Base-by-base conservation (phyloP, 179 eudicot species). In the Silene vulgaris region DNA sequence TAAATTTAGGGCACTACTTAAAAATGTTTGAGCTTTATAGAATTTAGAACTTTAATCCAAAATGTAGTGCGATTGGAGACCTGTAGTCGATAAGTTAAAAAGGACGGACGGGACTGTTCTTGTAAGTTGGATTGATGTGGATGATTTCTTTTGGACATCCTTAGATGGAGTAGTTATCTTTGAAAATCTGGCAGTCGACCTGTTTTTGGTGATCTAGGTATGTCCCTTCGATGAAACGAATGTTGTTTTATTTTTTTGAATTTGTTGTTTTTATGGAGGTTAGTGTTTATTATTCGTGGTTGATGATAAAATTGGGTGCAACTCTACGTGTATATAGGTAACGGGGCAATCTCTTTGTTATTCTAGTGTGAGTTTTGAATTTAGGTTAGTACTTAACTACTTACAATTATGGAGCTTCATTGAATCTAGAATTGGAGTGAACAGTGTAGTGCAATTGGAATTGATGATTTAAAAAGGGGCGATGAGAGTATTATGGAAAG, bases 101-200 rank as follows among this genome's bases (percentile, higher is more conserved):
- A 13, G 8, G 0, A 28, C 13, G 1, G 29, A 62, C 23, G 26
- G 9, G 65, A 21, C 12, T 62, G 13, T 5, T 62, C 6, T 19
- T 8, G 12, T 6, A 21, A 61, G 65, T 21, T 62, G 28, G 28
- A 23, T 62, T 23, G 66, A 62, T 62, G 23, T 9, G 17, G 32
- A 13, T 28, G 23, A 12, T 23, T 21, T 8, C n/a, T 62, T 9
- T 62, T 40, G 11, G 12, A 40, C 12, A 40, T 1, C 48, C 48
- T 40, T 40, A 40, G 48, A 40, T 8, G 48, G 48, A 40, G 48
- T 40, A 40, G 48, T 40, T 40, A 92, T 85, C 89, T 92, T 50
- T 86, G 98, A 54, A 92, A 88, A 75, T 90, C 99, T 77, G 90
- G 96, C 72, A 95, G 99, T 86, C 86, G 92, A 79, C 82, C 89